These are phyloP conservation scores for Geotrichum macrosporum DNA, from an alignment of 1,139 yeast species.

Conservation along the genomic window DNA sequence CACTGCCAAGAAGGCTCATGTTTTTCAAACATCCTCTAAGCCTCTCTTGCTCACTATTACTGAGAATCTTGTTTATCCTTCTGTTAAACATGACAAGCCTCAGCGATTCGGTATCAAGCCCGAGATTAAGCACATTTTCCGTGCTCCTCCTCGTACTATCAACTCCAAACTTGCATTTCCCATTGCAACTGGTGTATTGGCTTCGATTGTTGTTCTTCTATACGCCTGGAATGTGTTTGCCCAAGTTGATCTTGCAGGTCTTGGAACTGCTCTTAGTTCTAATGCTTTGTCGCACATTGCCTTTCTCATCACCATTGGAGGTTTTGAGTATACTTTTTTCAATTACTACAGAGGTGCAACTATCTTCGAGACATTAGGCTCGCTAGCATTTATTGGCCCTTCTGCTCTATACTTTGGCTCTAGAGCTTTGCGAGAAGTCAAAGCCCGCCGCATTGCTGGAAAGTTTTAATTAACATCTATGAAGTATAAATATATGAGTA, in stretches of 20 bases:
- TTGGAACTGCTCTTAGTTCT: conserved; percentile 30
- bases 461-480: conserved; percentile 15
- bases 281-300: conserved; percentile 41
- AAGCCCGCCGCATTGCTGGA: conserved; percentile 29
- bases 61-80: conserved; percentile 4
- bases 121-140: conserved; percentile 69
- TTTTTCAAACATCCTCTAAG: not conserved
- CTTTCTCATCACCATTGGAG: conserved; percentile 52
- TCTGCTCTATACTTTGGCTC: conserved; percentile 67
- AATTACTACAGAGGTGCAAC: conserved; percentile 66
- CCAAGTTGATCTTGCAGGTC: conserved; percentile 26
- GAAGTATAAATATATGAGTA: too few species aligned
- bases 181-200: conserved; percentile 53
- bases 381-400: conserved; percentile 49
- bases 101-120: conserved; percentile 36
- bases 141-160: conserved; percentile 52
- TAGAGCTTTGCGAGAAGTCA: conserved; percentile 46
- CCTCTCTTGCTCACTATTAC: conserved; percentile 11
- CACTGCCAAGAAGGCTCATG: not conserved
- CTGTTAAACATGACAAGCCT: conserved; percentile 21
- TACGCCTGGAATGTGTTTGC: conserved; percentile 27
- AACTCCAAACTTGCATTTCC: conserved; percentile 38
- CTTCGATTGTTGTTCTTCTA: conserved; percentile 39
- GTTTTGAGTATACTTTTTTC: conserved; percentile 59
- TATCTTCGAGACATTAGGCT: conserved; percentile 64